A percentile compares a stretch with the other conserved stretches of the same genome.
Evolutionary conservation across 345 rosid genomes (phyloP).

Genomic region (Eutrema japonicum): DNA sequence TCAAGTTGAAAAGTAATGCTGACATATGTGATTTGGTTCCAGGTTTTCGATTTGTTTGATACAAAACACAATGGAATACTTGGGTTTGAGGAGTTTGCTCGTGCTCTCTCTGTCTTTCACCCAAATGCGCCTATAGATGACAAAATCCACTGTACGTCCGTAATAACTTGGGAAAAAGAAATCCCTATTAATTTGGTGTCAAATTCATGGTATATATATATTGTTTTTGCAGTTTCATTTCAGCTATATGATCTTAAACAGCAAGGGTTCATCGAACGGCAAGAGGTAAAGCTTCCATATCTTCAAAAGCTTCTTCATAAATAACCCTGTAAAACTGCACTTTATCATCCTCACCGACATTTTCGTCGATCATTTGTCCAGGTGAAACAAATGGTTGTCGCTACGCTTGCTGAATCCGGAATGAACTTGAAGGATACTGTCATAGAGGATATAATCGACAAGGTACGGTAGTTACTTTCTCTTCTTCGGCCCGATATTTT

Average conservation of each 20-base stretch:
- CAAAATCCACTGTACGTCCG: conserved; percentile 78
- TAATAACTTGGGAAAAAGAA: background rate
- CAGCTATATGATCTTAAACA: conserved; percentile 98
- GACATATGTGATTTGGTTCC: conserved; percentile 31
- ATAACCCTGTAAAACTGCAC: background rate
- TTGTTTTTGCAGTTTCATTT: conserved; percentile 77
- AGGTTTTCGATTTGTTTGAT: conserved; percentile 98
- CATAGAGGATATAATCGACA: conserved; percentile 94
- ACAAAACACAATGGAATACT: conserved; percentile 96
- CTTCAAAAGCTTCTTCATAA: background rate
- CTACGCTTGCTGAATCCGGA: conserved; percentile 98
- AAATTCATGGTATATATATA: background rate
- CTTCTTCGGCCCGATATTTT: background rate
- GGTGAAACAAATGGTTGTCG: conserved; percentile 99
- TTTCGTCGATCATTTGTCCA: conserved; percentile 13
- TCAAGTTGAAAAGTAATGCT: background rate
- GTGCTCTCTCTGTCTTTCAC: conserved; percentile 97
- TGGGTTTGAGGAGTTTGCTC: conserved; percentile 98
- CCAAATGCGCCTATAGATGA: conserved; percentile 95
- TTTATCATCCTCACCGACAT: background rate
- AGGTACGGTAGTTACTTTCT: conserved; percentile 51
- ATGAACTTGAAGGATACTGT: conserved; percentile 94
- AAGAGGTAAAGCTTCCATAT: conserved; percentile 65
- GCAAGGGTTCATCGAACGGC: conserved; percentile 98
- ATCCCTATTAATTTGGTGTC: background rate